Evolutionary conservation across 2,329 filamentous ascomycete species (phyloP).

Genomic region (Cladophialophora immunda): DNA sequence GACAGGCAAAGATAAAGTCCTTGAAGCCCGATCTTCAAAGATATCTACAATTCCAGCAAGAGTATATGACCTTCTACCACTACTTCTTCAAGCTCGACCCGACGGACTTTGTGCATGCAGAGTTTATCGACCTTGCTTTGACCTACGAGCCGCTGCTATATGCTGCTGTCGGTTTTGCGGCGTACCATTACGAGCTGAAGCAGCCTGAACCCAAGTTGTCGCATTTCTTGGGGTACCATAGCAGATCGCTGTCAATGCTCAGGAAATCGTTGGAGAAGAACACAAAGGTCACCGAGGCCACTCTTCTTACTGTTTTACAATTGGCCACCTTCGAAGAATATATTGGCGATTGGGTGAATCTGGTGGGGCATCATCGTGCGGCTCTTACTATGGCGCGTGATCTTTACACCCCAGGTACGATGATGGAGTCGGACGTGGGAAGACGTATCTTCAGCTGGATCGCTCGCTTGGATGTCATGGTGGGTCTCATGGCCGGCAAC

Average conservation of each 20-base stretch:
- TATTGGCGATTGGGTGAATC: slow-evolving; percentile 92
- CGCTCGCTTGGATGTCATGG: slow-evolving; percentile 83
- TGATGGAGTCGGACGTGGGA: slow-evolving; percentile 74
- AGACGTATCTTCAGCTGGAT: slow-evolving; percentile 89
- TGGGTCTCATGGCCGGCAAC: slow-evolving; percentile 82
- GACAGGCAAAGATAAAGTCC: slow-evolving; percentile 47
- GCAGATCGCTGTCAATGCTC: slow-evolving; percentile 81
- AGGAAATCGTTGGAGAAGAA: slow-evolving; percentile 74
- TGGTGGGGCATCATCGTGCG: slow-evolving; percentile 91
- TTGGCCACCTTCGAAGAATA: slow-evolving; percentile 96
- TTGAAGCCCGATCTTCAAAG: slow-evolving; percentile 76
- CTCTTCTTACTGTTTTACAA: slow-evolving; percentile 86
- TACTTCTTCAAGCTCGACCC: slow-evolving; percentile 79
- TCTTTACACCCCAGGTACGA: slow-evolving; percentile 78
- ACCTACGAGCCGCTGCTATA: slow-evolving; percentile 84
- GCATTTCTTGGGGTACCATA: slow-evolving; percentile 88
- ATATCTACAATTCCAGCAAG: slow-evolving; percentile 79
- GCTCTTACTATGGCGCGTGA: slow-evolving; percentile 81
- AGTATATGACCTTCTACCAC: slow-evolving; percentile 81
- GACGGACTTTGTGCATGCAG: slow-evolving; percentile 75
- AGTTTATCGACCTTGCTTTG: slow-evolving; percentile 75
- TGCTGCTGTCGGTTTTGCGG: slow-evolving; percentile 85
- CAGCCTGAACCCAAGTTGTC: slow-evolving; percentile 76
- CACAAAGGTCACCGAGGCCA: slow-evolving; percentile 75
- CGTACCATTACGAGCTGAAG: slow-evolving; percentile 81